Base-by-base conservation (phyloP, 768 basidiomycete species). In the Paxillus ammoniavirescens region DNA sequence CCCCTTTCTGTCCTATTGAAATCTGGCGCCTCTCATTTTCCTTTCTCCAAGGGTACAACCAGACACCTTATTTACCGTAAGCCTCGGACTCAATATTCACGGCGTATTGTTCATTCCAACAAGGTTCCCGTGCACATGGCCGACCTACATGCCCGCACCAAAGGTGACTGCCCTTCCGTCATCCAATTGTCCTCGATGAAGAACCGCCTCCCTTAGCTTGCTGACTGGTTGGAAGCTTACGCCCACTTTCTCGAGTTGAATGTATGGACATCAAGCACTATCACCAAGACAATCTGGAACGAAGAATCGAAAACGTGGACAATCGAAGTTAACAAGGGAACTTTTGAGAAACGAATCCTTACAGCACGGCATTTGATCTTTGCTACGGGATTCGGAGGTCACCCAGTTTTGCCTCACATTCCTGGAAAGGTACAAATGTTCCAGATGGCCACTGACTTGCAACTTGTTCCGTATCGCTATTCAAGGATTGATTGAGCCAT, bases 221-320 rank as follows among this genome's bases (percentile, higher is more conserved):
- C 77, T 4, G 78, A 82, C 58, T 85, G 79, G 78, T 67, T 83
- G 2, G 81, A 85, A 62, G 67, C 66, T 8, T 86, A 84, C 62
- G 82, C 80, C 1, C 73, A 77, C 17, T 66, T 74, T 4, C 70
- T 83, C 47, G 83, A 84, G 51, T 61, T 86, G 15, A 78, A 82
- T 58, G 75, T 82, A 17, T 83, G 84, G 84, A 80, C 77, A 2
- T 78, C 79, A 0, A 66, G 76, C 0, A 72, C 59, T 8, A 69
- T 79, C 17, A 65, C 52, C 10, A 64, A 56, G 15, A 65, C 74
- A 15, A 53, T 49, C 0, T 74, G 75, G 65, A 67, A 76, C 63
- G 65, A 69, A 8, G 58, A 56, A 33, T 73, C 64, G 30, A 61
- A 67, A 23, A 67, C 62, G 7, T 81, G 77, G 81, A 60, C 66